Evolutionary conservation across 495 filamentous ascomycete species (phyloP).

Genomic region (Talaromyces borbonicus): DNA sequence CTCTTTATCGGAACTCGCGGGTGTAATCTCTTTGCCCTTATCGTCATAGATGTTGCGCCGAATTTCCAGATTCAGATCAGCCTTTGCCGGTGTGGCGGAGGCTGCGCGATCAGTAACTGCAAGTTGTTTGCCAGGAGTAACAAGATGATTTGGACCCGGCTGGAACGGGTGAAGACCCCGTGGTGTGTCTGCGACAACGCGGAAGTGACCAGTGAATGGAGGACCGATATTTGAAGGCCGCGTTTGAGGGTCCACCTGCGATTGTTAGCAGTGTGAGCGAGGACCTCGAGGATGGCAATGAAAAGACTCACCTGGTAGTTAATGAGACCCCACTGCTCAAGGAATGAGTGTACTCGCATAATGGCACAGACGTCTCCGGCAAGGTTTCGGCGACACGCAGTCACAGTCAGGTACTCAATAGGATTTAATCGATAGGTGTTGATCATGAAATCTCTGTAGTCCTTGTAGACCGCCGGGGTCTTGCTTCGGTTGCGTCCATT

Average conservation of each 20-base stretch:
- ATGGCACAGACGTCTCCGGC: slow-evolving; percentile 98
- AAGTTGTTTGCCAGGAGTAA: slow-evolving; percentile 65
- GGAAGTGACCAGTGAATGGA: slow-evolving; percentile 95
- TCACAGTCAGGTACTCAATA: slow-evolving; percentile 91
- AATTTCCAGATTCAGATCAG: slow-evolving; percentile 78
- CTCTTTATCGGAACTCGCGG: slow-evolving; percentile 41
- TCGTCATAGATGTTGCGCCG: slow-evolving; percentile 93
- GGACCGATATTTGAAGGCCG: slow-evolving; percentile 92
- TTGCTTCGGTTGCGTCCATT: slow-evolving; percentile 97
- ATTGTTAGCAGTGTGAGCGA: neutral
- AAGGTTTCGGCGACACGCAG: slow-evolving; percentile 90
- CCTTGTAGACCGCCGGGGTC: slow-evolving; percentile 93
- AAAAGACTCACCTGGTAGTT: slow-evolving; percentile 74
- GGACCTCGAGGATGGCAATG: neutral
- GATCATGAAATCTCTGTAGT: slow-evolving; percentile 99
- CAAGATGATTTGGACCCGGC: slow-evolving; percentile 64
- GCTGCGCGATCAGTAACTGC: slow-evolving; percentile 65
- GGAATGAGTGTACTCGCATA: slow-evolving; percentile 94
- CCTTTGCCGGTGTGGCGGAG: slow-evolving; percentile 58
- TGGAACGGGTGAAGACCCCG: slow-evolving; percentile 92
- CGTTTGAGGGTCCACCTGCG: slow-evolving; percentile 86
- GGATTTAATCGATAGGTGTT: slow-evolving; percentile 96
- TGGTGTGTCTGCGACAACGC: slow-evolving; percentile 86
- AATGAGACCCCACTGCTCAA: slow-evolving; percentile 98
- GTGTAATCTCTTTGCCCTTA: slow-evolving; percentile 70